Evolutionary conservation across 345 rosid species (phyloP).

Genomic region (Sisymbrium irio): DNA sequence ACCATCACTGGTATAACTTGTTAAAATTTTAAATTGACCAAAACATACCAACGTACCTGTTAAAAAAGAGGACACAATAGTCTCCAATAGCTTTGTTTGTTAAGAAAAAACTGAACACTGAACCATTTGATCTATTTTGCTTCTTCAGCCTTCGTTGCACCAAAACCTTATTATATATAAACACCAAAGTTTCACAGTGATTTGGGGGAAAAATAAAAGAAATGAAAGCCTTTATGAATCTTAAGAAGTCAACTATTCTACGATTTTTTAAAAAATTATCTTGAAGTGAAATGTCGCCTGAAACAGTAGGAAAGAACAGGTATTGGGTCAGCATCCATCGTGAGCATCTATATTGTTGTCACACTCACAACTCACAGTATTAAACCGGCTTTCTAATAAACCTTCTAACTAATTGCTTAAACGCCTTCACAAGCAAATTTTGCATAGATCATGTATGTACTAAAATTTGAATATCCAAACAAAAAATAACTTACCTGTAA

Average conservation of each 20-base stretch:
- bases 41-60: slow-evolving; percentile 9
- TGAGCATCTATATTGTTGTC: neutral
- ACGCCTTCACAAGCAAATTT: neutral
- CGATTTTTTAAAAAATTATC: neutral
- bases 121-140: neutral
- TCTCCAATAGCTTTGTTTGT: neutral
- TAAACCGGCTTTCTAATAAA: neutral
- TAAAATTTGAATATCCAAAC: neutral
- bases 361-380: neutral
- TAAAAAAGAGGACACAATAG: neutral
- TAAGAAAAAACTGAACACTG: neutral
- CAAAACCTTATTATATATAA: neutral
- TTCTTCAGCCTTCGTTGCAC: slow-evolving; percentile 1
- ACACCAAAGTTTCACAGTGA: neutral
- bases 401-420: neutral
- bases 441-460: neutral
- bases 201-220: neutral
- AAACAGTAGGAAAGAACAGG: slow-evolving; percentile 5
- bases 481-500: neutral
- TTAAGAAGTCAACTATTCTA: neutral
- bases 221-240: neutral
- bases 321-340: neutral
- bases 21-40: neutral
- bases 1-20: neutral
- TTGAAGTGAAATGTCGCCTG: neutral